phyloP scores from a whole-genome alignment of 306 rosid genomes.

The Cucumis sativus region Cucumber_9930_V3 NC_026659.2:6681501-6682000 shows the following conservation, averaged over 20 bases:
- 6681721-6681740: constrained; percentile 28
- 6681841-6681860: constrained; percentile 83
- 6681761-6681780: background rate
- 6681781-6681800: background rate
- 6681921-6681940: constrained; percentile 87
- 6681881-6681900: constrained; percentile 88
- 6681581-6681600: background rate
- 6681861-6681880: constrained; percentile 60
- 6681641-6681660: constrained; percentile 31
- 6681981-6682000: background rate
- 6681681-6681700: constrained; percentile 44
- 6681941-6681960: constrained; percentile 79
- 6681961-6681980: constrained; percentile 11
- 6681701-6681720: constrained; percentile 73
- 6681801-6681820: background rate
- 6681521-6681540: background rate
- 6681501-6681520: background rate
- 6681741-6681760: background rate
- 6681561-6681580: constrained; percentile 1
- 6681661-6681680: constrained; percentile 31
- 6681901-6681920: constrained; percentile 72
- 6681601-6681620: background rate
- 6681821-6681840: background rate
- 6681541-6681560: background rate
- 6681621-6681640: constrained; percentile 29